phyloP scores from a whole-genome alignment of 345 rosid genomes.

The Eucalyptus sp. region DNA sequence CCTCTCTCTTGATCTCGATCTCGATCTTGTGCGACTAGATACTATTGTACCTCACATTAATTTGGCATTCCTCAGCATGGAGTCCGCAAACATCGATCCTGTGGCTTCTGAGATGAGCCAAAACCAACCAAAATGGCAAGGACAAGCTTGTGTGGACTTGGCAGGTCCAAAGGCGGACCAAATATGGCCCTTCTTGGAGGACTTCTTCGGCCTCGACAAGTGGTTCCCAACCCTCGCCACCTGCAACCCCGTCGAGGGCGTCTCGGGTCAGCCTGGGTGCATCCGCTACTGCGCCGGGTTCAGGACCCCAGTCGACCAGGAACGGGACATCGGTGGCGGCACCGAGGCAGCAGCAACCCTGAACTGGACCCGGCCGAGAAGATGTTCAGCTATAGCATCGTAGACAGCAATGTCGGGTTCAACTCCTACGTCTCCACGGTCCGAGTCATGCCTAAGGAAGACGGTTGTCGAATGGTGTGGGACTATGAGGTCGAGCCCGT shows the following conservation, averaged over 20 bases:
- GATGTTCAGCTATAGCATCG: conserved; percentile 12
- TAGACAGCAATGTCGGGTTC: conserved; percentile 37
- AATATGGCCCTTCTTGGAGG: conserved; percentile 33
- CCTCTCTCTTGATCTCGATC: neutral
- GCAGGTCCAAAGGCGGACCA: conserved; percentile 17
- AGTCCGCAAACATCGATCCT: neutral
- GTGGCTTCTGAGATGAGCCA: neutral
- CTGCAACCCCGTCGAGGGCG: conserved; percentile 18
- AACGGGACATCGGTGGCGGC: neutral
- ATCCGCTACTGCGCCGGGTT: conserved; percentile 42
- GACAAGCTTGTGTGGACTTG: conserved; percentile 15
- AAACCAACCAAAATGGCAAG: conserved; percentile 22
- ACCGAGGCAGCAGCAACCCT: neutral
- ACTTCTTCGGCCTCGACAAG: conserved; percentile 35
- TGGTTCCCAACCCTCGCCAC: conserved; percentile 43
- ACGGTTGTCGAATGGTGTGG: conserved; percentile 28
- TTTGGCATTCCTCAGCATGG: neutral
- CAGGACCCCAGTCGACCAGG: conserved; percentile 16
- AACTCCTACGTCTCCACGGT: conserved; percentile 10
- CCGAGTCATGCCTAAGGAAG: conserved; percentile 1
- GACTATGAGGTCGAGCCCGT: conserved; percentile 32
- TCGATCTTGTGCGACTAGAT: neutral
- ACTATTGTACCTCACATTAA: neutral
- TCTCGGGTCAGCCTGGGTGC: conserved; percentile 35
- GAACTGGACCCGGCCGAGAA: conserved; percentile 17